A percentile compares a stretch with the other conserved stretches of the same genome.
These are phyloP conservation scores for Penicillium hesseltinei DNA, from an alignment of 2,329 filamentous ascomycete genomes.

Conservation along the genomic window DNA sequence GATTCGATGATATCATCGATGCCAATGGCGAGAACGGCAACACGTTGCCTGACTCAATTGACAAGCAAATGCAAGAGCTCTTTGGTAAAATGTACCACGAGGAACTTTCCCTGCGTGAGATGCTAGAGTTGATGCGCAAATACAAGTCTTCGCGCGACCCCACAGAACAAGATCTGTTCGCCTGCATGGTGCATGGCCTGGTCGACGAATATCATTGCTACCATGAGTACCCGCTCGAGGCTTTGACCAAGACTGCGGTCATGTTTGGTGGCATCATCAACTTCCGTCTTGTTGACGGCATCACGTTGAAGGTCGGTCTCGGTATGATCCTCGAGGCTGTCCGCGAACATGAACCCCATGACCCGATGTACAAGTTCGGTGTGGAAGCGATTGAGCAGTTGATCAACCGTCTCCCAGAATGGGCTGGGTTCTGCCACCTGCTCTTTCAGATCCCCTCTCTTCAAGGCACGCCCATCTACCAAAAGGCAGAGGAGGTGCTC, in stretches of 20 bases:
- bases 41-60: slow-evolving; percentile 71
- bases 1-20: slow-evolving; percentile 88
- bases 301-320: slow-evolving; percentile 89
- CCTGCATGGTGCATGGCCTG: slow-evolving; percentile 96
- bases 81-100: slow-evolving; percentile 98
- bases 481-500: slow-evolving; percentile 77
- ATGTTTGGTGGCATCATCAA: slow-evolving; percentile 96
- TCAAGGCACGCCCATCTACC: slow-evolving; percentile 79
- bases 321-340: slow-evolving; percentile 98
- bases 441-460: slow-evolving; percentile 78
- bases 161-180: slow-evolving; percentile 88
- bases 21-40: slow-evolving; percentile 80
- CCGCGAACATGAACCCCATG: slow-evolving; percentile 74
- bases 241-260: slow-evolving; percentile 90
- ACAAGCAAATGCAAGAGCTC: slow-evolving; percentile 91
- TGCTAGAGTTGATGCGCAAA: slow-evolving; percentile 77
- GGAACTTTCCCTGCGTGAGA: slow-evolving; percentile 79
- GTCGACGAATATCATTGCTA: slow-evolving; percentile 98
- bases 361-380: slow-evolving; percentile 97
- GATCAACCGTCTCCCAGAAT: slow-evolving; percentile 77
- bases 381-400: slow-evolving; percentile 92
- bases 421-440: slow-evolving; percentile 91
- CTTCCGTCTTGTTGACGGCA: slow-evolving; percentile 82
- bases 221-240: slow-evolving; percentile 91
- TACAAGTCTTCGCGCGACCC: slow-evolving; percentile 87